Base-by-base conservation (phyloP, 116 monocot species). In the Posidonia oceanica region DNA sequence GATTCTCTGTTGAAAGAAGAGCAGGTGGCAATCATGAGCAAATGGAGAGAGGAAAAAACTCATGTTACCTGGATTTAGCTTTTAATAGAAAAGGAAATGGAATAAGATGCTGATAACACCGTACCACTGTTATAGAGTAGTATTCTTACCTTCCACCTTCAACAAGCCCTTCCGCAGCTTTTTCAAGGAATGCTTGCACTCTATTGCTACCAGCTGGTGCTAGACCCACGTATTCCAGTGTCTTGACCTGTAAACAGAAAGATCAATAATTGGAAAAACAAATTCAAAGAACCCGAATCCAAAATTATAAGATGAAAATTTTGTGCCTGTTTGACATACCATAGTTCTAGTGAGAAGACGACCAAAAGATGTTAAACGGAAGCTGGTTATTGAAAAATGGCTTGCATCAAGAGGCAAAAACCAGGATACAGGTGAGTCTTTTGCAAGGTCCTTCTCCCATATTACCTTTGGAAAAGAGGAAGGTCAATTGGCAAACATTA, bases 141-240 rank as follows among this genome's bases (percentile, higher is more conserved):
- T 20, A 53, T 68, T 54, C 68, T 80, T 67, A 98, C 93, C 79
- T 92, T 85, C 98, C 98, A 67, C 98, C 98, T 54, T 87, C 88
- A 38, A 93, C 85, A 55, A 98, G 89, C 51, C 93, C 90, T 69
- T 93, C 93, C 53, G 98, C 93, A 55, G 93, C 98, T 76, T 86
- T 92, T 79, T 98, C 98, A 37, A 98, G 77, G 63, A 98, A 98
- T n/a, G 89, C 79, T 4, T 90, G 87, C 13, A 98, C 98, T 66
- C 98, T 89, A 6, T 79, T 63, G 57, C 98, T 98, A 65, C 98
- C 98, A 54, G 82, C 76, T 29, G 98, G 98, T 38, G 98, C 93
- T 69, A 98, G 73, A 23, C 93, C 75, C 7, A 90, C 61, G 59
- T 38, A 85, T 63, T 98, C 98, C 59, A 98, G 55, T 63, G 84